Percentiles rank a stretch among this genome's conserved stretches.
Evolutionary conservation across 305 asterid genomes (phyloP).

Genomic region (Stenogyne calaminthoides): DNA sequence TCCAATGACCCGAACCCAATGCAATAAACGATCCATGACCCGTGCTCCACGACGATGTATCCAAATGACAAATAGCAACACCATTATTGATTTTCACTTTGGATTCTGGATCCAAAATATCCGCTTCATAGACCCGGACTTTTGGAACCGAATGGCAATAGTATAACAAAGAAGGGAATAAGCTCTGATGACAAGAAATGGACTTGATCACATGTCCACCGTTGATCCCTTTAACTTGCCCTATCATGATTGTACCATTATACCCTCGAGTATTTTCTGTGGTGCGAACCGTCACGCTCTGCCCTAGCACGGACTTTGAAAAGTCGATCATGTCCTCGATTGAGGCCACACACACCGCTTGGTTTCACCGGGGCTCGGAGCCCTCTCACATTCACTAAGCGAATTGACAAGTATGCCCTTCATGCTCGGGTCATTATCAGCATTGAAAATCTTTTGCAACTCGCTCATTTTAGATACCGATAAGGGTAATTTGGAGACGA

Average conservation of each 20-base stretch:
- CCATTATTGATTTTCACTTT: conserved; percentile 54
- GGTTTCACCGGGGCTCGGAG: conserved; percentile 54
- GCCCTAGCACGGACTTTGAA: conserved; percentile 50
- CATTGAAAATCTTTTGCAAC: conserved; percentile 50
- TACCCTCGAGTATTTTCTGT: conserved; percentile 55
- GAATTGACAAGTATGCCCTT: conserved; percentile 38
- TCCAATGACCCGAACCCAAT: conserved; percentile 65
- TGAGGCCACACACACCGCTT: conserved; percentile 60
- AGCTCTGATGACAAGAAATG: conserved; percentile 70
- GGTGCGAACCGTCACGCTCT: conserved; percentile 46
- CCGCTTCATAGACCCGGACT: conserved; percentile 69
- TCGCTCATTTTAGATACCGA: conserved; percentile 39
- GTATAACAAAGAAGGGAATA: conserved; percentile 63
- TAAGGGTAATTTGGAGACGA: conserved; percentile 55
- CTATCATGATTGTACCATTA: conserved; percentile 51
- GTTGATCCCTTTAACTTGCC: conserved; percentile 47
- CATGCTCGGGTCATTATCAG: conserved; percentile 48
- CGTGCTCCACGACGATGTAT: conserved; percentile 66
- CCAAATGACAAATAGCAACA: conserved; percentile 69
- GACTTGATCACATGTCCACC: conserved; percentile 59
- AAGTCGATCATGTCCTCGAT: conserved; percentile 82
- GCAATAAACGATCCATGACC: conserved; percentile 63
- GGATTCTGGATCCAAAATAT: conserved; percentile 52
- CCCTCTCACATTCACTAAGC: conserved; percentile 56
- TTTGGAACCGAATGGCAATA: conserved; percentile 75